These are phyloP conservation scores for Ustilago vetiveriae DNA, from an alignment of 1,284 basidiomycete species.

Conservation along the genomic window DNA sequence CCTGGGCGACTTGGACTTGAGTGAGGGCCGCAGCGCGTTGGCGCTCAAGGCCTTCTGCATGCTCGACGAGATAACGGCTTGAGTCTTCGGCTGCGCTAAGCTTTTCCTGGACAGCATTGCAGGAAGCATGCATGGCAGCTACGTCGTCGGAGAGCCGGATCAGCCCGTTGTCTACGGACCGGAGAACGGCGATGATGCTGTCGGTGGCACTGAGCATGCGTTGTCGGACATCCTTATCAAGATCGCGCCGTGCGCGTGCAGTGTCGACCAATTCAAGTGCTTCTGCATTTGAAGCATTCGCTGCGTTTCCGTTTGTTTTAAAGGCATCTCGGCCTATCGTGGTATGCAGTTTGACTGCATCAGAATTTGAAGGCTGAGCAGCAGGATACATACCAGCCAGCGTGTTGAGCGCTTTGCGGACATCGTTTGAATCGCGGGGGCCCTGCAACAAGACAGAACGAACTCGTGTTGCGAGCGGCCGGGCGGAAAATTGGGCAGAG, in stretches of 20 bases:
- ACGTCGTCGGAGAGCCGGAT: constrained; percentile 36
- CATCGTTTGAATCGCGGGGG: constrained; percentile 13
- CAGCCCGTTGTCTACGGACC: constrained; percentile 80
- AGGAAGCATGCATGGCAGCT: constrained; percentile 28
- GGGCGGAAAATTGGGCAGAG: constrained; percentile 6
- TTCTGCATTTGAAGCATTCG: not conserved
- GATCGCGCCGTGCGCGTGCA: constrained; percentile 76
- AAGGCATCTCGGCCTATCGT: too few relatives aligned
- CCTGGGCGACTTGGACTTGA: constrained; percentile 75
- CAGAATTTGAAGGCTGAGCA: too few relatives aligned
- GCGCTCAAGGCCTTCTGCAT: constrained; percentile 35
- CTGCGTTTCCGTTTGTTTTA: not conserved
- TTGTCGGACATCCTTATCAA: constrained; percentile 83
- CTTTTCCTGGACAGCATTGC: constrained; percentile 34
- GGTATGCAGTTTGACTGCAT: too few relatives aligned
- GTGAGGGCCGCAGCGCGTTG: constrained; percentile 41
- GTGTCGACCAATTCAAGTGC: constrained; percentile 28
- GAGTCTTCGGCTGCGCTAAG: constrained; percentile 22
- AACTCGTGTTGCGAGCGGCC: constrained; percentile 30
- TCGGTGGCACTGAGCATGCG: constrained; percentile 81
- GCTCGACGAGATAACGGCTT: constrained; percentile 46
- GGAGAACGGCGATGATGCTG: constrained; percentile 82
- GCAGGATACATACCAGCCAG: constrained; percentile 37
- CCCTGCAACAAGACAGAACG: constrained; percentile 28
- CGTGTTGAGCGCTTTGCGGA: constrained; percentile 27